Base-by-base conservation (phyloP, 164 flowering plant species). In the Hamamelis virginiana region DNA sequence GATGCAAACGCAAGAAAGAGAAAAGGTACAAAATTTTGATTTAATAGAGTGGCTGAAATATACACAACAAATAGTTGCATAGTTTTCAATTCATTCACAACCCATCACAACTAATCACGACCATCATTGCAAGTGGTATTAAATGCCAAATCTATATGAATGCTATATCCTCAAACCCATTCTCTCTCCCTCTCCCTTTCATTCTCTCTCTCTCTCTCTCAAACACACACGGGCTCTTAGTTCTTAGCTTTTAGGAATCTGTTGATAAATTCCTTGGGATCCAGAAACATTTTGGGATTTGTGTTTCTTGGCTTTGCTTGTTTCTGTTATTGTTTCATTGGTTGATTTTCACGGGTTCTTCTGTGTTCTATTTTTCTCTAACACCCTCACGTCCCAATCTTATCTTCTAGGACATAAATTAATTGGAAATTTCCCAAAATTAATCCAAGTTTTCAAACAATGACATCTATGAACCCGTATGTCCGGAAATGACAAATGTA, bases 41-140 rank as follows among this genome's bases (percentile, higher is more conserved):
- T 21, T 18, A 6, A n/a, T 4, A 45, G 27, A 57, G 12, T 18
- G 8, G 15, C 11, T 0, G 13, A 26, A 13, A 13, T 8, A 1
- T 9, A 9, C 3, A 9, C 9, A 33, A 33, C 6, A 33, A 33
- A 33, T 2, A 33, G n/a, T n/a, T n/a, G 43, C 22, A 16, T 28
- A 41, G 26, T 33, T 59, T 38, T 16, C 63, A 59, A 8, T n/a
- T 28, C 23, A 9, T 5, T 4, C 22, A 38, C 47, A 41, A 16
- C 59, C 13, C 67, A 67, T 38, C 43, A 43, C 75, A 67, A 45
- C 56, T 46, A 65, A 72, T 72, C 64, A 48, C 48, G 16, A 33
- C 41, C 41, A 50, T 72, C 60, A 57, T 64, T 64, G 41, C 48
- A 19, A 22, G 55, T n/a, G 14, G 50, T 5, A 28, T 70, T 21